Conservation (phyloP, 768 basidiomycete species). For the Hirschioporus abietinus region DNA sequence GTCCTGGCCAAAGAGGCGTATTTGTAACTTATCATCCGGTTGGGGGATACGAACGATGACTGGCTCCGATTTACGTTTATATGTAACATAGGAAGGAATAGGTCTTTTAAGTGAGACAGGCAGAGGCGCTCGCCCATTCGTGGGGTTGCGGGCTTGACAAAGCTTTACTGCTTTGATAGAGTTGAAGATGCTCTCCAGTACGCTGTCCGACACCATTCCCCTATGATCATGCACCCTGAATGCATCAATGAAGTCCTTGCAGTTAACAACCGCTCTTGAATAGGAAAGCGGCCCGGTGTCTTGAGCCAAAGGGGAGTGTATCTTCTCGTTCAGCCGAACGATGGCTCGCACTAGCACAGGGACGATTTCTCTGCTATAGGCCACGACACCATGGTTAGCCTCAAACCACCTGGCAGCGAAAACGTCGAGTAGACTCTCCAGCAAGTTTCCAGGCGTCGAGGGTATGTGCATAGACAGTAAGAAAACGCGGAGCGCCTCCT, state of each 20-base stretch:
- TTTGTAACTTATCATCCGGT: slow-evolving; percentile 73
- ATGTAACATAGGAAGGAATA: slow-evolving; percentile 75
- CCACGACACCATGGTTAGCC: slow-evolving; percentile 71
- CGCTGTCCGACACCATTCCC: slow-evolving; percentile 64
- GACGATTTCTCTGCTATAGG: slow-evolving; percentile 80
- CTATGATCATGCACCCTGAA: slow-evolving; percentile 77
- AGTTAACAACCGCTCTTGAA: slow-evolving; percentile 54
- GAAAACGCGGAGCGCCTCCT: slow-evolving; percentile 87
- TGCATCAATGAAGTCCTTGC: slow-evolving; percentile 76
- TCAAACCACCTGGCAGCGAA: slow-evolving; percentile 91
- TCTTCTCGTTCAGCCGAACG: slow-evolving; percentile 81
- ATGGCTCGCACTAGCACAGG: slow-evolving; percentile 73
- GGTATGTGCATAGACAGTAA: slow-evolving; percentile 75
- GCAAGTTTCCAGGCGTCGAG: slow-evolving; percentile 28
- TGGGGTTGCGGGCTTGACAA: slow-evolving; percentile 56
- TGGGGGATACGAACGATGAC: slow-evolving; percentile 83
- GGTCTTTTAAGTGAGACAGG: slow-evolving; percentile 66
- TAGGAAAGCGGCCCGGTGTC: slow-evolving; percentile 52
- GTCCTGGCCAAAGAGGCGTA: slow-evolving; percentile 85
- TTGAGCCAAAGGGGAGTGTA: slow-evolving; percentile 70
- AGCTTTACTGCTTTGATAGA: slow-evolving; percentile 71
- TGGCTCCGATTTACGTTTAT: slow-evolving; percentile 83
- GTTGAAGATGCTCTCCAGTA: slow-evolving; percentile 71
- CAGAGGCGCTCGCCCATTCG: slow-evolving; percentile 34
- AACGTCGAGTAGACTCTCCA: slow-evolving; percentile 73